Percentiles rank a stretch among this genome's conserved stretches.
Evolutionary conservation across 1,284 basidiomycete genomes (phyloP).

Genomic region (Marasmius tenuissimus): DNA sequence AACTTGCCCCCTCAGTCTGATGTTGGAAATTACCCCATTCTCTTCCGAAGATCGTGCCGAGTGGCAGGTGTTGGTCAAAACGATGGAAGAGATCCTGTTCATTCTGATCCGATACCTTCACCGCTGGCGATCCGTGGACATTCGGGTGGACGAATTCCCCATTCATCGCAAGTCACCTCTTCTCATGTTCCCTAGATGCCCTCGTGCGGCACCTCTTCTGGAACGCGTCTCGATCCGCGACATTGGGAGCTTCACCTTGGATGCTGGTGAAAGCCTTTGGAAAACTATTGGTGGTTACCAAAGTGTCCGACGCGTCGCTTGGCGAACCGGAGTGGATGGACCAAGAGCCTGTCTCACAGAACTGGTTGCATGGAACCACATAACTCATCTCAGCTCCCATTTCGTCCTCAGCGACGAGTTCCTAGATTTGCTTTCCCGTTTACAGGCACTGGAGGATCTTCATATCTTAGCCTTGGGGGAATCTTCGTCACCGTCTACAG

Average conservation of each 20-base stretch:
- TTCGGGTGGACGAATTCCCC: neutral
- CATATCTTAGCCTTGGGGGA: neutral
- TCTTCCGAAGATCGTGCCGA: neutral
- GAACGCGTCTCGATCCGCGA: neutral
- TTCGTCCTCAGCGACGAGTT: neutral
- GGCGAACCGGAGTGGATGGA: neutral
- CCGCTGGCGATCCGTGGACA: neutral
- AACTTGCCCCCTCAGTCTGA: conserved; percentile 1
- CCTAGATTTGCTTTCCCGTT: neutral
- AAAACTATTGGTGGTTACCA: neutral
- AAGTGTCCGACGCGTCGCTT: neutral
- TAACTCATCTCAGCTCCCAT: neutral
- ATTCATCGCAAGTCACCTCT: neutral
- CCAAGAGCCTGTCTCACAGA: neutral
- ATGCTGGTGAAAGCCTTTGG: neutral
- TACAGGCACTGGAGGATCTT: neutral
- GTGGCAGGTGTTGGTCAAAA: neutral
- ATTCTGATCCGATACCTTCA: neutral
- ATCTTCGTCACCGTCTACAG: too few relatives aligned
- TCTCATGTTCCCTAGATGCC: neutral
- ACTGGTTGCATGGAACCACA: neutral
- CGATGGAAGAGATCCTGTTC: neutral
- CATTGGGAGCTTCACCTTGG: neutral
- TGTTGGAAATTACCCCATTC: neutral
- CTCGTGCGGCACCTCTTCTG: neutral